Conservation (phyloP, 805 yeast species). For the Ogataea wickerhamii region DNA sequence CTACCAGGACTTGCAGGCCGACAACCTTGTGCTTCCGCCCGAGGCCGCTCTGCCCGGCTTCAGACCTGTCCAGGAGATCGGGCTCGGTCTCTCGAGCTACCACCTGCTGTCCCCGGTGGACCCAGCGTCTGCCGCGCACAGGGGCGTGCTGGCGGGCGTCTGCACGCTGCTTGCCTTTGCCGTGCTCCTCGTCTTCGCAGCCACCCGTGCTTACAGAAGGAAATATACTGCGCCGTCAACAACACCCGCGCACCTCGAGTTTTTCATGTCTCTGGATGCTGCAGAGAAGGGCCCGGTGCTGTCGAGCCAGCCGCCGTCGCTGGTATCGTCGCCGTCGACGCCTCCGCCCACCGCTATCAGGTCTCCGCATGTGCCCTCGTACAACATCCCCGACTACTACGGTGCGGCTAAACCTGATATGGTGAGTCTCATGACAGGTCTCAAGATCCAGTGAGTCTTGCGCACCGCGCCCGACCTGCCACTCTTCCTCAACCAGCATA, state of each 20-base stretch:
- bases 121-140: background rate
- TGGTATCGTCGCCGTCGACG: background rate
- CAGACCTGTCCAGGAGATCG: conserved; percentile 28
- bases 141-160: conserved; percentile 4
- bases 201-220: background rate
- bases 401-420: conserved; percentile 2
- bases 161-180: background rate
- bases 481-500: too few species aligned
- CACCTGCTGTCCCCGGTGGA: conserved; percentile 7
- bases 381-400: conserved; percentile 1
- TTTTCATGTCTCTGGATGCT: background rate
- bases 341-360: background rate
- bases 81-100: conserved; percentile 31
- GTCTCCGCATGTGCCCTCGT: background rate
- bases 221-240: background rate
- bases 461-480: background rate
- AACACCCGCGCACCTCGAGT: background rate
- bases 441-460: conserved; percentile 15
- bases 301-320: background rate
- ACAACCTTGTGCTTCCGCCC: conserved; percentile 28
- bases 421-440: conserved; percentile 15
- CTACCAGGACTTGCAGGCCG: conserved; percentile 25
- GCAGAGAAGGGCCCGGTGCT: background rate
- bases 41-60: conserved; percentile 24
- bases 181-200: background rate